Evolutionary conservation across 345 rosid genomes (phyloP), one percentile per base, ranked within the genome.

Genomic region (Camelina neglecta): DNA sequence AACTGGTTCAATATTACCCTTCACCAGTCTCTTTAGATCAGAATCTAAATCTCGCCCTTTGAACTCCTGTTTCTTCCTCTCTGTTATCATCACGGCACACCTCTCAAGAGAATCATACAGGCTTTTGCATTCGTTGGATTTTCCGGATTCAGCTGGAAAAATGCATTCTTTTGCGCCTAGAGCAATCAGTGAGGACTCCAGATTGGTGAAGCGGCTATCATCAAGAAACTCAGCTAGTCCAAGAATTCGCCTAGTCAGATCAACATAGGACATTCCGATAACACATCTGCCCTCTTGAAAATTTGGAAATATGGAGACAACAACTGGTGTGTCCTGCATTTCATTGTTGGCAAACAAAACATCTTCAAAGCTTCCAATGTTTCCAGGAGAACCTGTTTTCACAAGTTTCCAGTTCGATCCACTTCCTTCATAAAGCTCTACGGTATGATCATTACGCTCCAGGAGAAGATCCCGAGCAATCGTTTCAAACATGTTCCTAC

Each of bases 161-260:
- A 95, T 86, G 82, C 99, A 95, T 75, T 95, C 99, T 81, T 95
- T 95, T 71, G 98, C 90, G 59, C 98, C 96, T 66, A 95, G 84
- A 80, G 98, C 91, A 76, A 95, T 89, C 79, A 95, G 82, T 76
- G 91, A 88, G 33, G 98, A 90, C 84, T 95, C 99, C 67, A 90
- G 72, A 79, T 90, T 87, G 49, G 99, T 95, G 74, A 95, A 95
- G 71, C 90, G 97, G 76, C 85, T 89, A 81, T 95, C 98, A 83
- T 95, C 99, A 70, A 89, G 84, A 89, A 95, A 95, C 65, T 95
- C 99, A 59, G 97, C 86, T 80, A 95, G 72, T 60, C 98, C 98
- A 61, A 95, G 79, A 61, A 87, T 20, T 80, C 96, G 83, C 76
- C 85, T 89, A 6, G 93, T 89, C 42, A 92, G 79, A 85, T 92